Evolutionary conservation across 1,139 yeast species (phyloP).

Genomic region (Geotrichum australiense): DNA sequence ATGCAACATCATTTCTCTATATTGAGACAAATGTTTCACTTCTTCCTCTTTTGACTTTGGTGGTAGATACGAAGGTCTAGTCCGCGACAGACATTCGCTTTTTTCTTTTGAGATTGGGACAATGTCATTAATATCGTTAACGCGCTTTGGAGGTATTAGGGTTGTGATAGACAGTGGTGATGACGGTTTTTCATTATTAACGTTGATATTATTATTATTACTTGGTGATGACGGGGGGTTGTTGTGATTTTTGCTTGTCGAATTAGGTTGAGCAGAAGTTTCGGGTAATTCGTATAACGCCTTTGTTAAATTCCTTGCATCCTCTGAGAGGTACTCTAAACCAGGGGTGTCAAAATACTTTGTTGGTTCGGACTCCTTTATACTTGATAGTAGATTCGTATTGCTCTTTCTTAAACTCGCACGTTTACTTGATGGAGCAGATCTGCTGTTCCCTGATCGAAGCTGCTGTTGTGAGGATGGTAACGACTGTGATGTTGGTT

Average conservation of each 20-base stretch:
- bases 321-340: conserved; percentile 33
- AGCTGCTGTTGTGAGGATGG: not conserved
- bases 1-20: conserved; percentile 43
- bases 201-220: not conserved
- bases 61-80: conserved; percentile 63
- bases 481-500: conserved; percentile 4
- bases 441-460: not conserved
- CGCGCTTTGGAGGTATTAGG: conserved; percentile 12
- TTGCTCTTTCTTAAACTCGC: not conserved
- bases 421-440: no score
- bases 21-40: conserved; percentile 49
- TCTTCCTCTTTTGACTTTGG: conserved; percentile 55
- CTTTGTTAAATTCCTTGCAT: conserved; percentile 45
- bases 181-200: conserved; percentile 4
- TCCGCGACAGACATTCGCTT: conserved; percentile 37
- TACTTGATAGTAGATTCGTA: conserved; percentile 13
- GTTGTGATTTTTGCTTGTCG: not conserved
- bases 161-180: no score
- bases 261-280: conserved; percentile 5
- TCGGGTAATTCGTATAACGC: conserved; percentile 32
- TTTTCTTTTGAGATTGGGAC: conserved; percentile 27
- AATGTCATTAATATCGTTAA: conserved; percentile 17
- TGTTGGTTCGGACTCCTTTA: conserved; percentile 26
- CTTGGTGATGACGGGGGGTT: not conserved
- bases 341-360: conserved; percentile 20